These are phyloP conservation scores for Cucurbita argyrosperma DNA, from an alignment of 306 rosid genomes.

Conservation along the genomic window DNA sequence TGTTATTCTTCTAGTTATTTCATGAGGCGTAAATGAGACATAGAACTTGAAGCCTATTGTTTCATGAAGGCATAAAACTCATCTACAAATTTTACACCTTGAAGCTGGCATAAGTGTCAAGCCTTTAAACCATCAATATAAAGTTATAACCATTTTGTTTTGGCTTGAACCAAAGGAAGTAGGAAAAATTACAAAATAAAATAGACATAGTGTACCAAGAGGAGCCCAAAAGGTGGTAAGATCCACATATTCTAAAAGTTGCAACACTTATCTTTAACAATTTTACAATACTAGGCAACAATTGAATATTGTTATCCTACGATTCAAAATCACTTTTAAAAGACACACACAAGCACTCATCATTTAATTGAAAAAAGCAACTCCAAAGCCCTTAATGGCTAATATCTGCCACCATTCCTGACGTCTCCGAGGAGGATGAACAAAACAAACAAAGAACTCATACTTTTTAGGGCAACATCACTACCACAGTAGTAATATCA, in stretches of 20 bases:
- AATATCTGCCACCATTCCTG: neutral
- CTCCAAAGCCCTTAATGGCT: neutral
- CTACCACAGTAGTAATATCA: neutral
- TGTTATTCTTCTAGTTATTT: neutral
- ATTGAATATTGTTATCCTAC: neutral
- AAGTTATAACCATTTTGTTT: no score
- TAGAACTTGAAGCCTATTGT: neutral
- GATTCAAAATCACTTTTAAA: neutral
- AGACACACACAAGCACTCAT: neutral
- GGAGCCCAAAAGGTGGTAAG: no score
- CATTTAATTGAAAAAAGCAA: neutral
- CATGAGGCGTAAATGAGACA: neutral
- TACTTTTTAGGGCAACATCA: neutral
- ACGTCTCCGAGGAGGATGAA: neutral
- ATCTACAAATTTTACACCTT: neutral
- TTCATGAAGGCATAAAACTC: neutral
- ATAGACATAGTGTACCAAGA: no score
- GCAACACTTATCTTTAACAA: no score
- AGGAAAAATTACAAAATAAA: no score
- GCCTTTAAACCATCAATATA: no score
- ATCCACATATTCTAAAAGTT: no score
- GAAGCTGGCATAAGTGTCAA: neutral
- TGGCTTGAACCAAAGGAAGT: no score
- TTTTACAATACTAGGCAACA: neutral
- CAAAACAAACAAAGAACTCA: neutral